A percentile compares a stretch with the other conserved stretches of the same genome.
These are phyloP conservation scores for Fusarium sp. DNA, from an alignment of 2,329 filamentous ascomycete species.

Conservation along the genomic window DNA sequence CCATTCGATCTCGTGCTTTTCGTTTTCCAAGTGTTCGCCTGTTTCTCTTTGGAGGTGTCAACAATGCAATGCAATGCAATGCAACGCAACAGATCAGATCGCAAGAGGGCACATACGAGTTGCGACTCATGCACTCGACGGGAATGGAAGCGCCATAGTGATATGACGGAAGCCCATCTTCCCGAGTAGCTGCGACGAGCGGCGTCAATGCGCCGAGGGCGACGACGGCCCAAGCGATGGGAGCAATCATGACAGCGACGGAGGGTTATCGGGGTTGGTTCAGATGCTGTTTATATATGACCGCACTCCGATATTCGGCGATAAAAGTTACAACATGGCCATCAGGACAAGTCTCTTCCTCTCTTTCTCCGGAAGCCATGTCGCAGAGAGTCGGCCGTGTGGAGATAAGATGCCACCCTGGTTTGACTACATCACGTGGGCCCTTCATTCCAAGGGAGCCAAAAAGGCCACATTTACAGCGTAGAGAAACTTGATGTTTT, in stretches of 20 bases:
- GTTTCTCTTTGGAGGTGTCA: constrained; percentile 70
- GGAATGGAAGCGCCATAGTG: constrained; percentile 74
- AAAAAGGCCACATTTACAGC: constrained; percentile 1
- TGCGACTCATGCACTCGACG: constrained; percentile 79
- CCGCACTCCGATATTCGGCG: constrained; percentile 15
- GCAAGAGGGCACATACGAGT: constrained; percentile 65
- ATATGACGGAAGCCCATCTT: constrained; percentile 67
- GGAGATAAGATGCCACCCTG: constrained; percentile 46
- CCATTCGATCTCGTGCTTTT: constrained; percentile 86
- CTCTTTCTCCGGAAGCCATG: neutral
- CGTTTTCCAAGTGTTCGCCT: constrained; percentile 87
- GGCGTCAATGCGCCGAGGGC: constrained; percentile 43
- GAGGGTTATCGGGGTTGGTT: neutral
- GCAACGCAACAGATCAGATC: no score
- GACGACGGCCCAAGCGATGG: constrained; percentile 29
- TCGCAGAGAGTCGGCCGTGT: constrained; percentile 15
- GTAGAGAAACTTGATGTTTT: neutral
- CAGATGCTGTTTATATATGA: neutral
- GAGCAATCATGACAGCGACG: constrained; percentile 32
- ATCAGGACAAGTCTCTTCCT: constrained; percentile 8
- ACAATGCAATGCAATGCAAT: no score
- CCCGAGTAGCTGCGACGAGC: constrained; percentile 47
- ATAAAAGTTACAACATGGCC: constrained; percentile 37
- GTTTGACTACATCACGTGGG: constrained; percentile 41
- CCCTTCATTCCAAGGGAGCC: constrained; percentile 14